These are phyloP conservation scores for Epichloe sibirici DNA, from an alignment of 2,329 filamentous ascomycete genomes.

Conservation along the genomic window DNA sequence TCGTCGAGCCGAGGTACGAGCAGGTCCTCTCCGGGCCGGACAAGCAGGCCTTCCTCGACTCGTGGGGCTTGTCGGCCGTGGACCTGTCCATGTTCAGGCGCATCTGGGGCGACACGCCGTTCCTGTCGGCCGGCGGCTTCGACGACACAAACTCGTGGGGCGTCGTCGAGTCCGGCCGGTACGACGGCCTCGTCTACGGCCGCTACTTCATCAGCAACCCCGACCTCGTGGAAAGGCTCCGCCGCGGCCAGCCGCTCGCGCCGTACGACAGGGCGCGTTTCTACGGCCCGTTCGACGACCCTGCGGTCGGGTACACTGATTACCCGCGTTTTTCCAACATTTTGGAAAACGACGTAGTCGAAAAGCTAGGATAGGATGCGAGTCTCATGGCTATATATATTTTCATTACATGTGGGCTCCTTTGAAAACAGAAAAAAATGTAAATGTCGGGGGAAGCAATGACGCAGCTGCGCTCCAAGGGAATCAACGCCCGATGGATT, in stretches of 20 bases:
- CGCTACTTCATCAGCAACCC: slow-evolving; percentile 37
- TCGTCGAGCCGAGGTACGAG: slow-evolving; percentile 43
- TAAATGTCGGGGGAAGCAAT: no score
- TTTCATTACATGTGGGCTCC: no score
- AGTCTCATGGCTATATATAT: no score
- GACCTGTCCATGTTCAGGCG: slow-evolving; percentile 34
- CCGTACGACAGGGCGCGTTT: slow-evolving; percentile 32
- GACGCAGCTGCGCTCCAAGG: no score
- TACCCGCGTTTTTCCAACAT: slow-evolving; percentile 13
- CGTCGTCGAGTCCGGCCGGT: slow-evolving; percentile 28
- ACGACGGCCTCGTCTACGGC: slow-evolving; percentile 35
- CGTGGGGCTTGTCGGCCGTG: slow-evolving; percentile 33
- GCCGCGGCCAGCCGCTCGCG: slow-evolving; percentile 25
- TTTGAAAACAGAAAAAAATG: no score
- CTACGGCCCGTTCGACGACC: slow-evolving; percentile 27
- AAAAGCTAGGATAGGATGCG: no score
- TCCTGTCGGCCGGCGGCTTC: slow-evolving; percentile 44
- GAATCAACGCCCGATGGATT: no score
- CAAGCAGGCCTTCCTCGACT: slow-evolving; percentile 32
- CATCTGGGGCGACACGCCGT: slow-evolving; percentile 39
- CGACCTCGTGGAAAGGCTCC: slow-evolving; percentile 31
- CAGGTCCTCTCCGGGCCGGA: slow-evolving; percentile 36
- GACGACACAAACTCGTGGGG: slow-evolving; percentile 37
- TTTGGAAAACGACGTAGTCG: no score
- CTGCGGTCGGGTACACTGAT: slow-evolving; percentile 22